Conservation (phyloP, 2,329 filamentous ascomycete genomes). For the Magnaporthales sp. region DNA sequence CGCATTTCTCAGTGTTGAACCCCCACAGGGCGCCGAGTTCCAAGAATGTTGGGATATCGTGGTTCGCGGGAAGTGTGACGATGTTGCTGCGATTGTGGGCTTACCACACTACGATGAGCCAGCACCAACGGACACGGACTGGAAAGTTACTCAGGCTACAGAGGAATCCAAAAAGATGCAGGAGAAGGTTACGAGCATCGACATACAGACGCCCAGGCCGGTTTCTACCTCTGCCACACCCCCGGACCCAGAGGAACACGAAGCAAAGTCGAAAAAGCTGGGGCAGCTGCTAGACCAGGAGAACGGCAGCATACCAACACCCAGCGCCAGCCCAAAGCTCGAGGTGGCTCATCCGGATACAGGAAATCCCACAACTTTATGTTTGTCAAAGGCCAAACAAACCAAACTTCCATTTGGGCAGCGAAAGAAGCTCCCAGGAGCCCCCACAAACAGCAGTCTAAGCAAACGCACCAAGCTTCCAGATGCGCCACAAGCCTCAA, state of each 20-base stretch:
- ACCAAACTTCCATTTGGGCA: slow-evolving; percentile 35
- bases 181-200: not conserved
- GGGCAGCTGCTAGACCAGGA: slow-evolving; percentile 28
- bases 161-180: not conserved
- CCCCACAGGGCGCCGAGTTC: slow-evolving; percentile 74
- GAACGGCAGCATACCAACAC: slow-evolving; percentile 47
- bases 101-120: slow-evolving; percentile 48
- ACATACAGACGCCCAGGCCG: not conserved
- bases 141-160: slow-evolving; percentile 16
- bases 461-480: slow-evolving; percentile 15
- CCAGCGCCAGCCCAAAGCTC: slow-evolving; percentile 45
- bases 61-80: slow-evolving; percentile 78
- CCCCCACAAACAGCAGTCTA: slow-evolving; percentile 20
- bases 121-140: slow-evolving; percentile 31
- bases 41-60: slow-evolving; percentile 92
- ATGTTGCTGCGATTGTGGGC: slow-evolving; percentile 67
- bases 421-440: slow-evolving; percentile 10
- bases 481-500: slow-evolving; percentile 13
- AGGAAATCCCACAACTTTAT: slow-evolving; percentile 21
- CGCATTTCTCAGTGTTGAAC: slow-evolving; percentile 91
- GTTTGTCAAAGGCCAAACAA: slow-evolving; percentile 37
- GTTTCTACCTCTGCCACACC: slow-evolving; percentile 7
- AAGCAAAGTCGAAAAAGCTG: slow-evolving; percentile 22
- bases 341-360: slow-evolving; percentile 25
- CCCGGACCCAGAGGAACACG: slow-evolving; percentile 13